A percentile compares a stretch with the other conserved stretches of the same genome.
Conservation (phyloP, 176 grass and related monocot genomes). For the Triticum timopheevii region DNA sequence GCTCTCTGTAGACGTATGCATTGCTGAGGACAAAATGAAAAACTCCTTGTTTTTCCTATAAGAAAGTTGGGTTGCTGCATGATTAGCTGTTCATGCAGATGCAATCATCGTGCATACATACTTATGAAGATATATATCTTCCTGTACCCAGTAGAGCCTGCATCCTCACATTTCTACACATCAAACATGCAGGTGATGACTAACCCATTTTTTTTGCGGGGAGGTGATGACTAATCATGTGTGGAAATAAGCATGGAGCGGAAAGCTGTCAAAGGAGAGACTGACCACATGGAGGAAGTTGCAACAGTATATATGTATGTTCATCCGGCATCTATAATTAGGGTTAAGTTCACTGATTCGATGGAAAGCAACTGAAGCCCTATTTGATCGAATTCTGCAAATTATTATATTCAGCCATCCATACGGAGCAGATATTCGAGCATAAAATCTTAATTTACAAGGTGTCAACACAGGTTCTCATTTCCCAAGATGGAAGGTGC, state of each 20-base stretch:
- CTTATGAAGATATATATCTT: neutral
- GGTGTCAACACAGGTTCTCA: conserved; percentile 18
- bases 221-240: too few relatives aligned
- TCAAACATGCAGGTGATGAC: neutral
- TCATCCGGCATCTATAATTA: neutral
- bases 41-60: neutral
- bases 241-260: neutral
- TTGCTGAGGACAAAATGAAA: neutral
- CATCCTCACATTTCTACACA: neutral
- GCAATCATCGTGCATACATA: neutral
- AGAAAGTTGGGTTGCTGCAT: neutral
- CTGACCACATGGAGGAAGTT: neutral
- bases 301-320: neutral
- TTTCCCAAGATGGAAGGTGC: conserved; percentile 30
- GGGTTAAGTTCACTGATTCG: neutral
- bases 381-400: neutral
- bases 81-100: neutral
- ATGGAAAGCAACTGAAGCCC: neutral
- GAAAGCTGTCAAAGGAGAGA: neutral
- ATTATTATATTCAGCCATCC: neutral
- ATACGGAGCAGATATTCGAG: conserved; percentile 18
- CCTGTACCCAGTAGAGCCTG: too few relatives aligned
- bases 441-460: conserved; percentile 29
- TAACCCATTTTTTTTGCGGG: too few relatives aligned
- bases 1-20: neutral